Base-by-base conservation (phyloP, 305 asterid genomes). In the Lippia alba region DNA sequence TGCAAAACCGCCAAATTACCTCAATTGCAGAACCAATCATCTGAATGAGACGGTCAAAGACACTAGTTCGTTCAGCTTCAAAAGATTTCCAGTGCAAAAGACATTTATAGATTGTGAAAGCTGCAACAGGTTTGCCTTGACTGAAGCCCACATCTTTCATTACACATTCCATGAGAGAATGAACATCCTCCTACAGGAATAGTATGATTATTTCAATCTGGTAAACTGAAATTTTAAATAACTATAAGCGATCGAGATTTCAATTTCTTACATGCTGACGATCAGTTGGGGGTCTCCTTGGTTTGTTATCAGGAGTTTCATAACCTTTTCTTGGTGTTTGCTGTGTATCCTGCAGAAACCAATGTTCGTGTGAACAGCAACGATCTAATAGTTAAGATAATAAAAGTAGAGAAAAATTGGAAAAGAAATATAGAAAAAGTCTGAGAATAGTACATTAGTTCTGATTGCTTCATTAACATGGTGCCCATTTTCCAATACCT, bases 1-100 rank as follows among this genome's bases (percentile, higher is more conserved):
- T 8, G 48, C 30, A 53, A 61, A 68, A 58, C 51, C 15, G 61
- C 63, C 75, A 34, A 40, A 76, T 61, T 85, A 94, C 99, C 97
- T 89, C 97, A 50, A 95, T 92, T 74, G 98, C 96, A 36, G 96
- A 90, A 77, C 98, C 98, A 76, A 95, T 85, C 97, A 89, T 92
- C 81, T 91, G 93, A 85, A 95, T 85, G 82, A 95, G 91, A 70
- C 97, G 99, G 81, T 95, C 99, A 77, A 95, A 95, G 59, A 95
- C 98, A 71, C 97, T 95, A 33, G 99, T 95, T 64, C 96, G 87
- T 63, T 95, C 99, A 24, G 99, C 99, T 89, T 95, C 99, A 68
- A 95, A 95, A 67, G 99, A 95, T 81, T 88, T 90, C 99, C 99
- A 95, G 72, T 95, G 92, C 79, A 95, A 86, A 74, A 95, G 98